Conservation (phyloP, 2,329 filamentous ascomycete species). For the Paraphaeosphaeria minitans region DNA sequence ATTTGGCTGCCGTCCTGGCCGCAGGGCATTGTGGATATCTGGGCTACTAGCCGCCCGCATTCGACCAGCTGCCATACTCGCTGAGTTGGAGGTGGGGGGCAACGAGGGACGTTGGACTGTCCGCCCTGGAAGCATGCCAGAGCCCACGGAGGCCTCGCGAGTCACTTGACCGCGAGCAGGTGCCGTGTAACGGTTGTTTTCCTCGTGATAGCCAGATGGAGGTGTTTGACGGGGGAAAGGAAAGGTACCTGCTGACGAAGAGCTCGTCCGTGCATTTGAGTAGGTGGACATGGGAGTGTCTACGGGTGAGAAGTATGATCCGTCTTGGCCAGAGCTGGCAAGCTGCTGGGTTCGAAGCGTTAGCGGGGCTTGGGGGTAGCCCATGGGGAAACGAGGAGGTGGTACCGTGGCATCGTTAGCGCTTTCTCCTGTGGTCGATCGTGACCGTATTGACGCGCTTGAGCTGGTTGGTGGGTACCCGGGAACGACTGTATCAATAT, state of each 20-base stretch:
- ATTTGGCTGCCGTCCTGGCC: constrained; percentile 63
- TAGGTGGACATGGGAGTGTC: constrained; percentile 73
- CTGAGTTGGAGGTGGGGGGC: constrained; percentile 65
- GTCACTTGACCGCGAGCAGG: constrained; percentile 79
- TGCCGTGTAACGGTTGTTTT: constrained; percentile 84
- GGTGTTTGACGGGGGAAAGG: constrained; percentile 78
- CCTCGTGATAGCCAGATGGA: constrained; percentile 70
- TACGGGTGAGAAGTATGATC: constrained; percentile 89
- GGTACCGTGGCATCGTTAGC: constrained; percentile 59
- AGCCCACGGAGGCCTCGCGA: constrained; percentile 70
- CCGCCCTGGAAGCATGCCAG: constrained; percentile 66
- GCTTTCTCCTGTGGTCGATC: constrained; percentile 77
- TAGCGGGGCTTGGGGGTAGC: constrained; percentile 60
- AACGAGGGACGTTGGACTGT: constrained; percentile 77
- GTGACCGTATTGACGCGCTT: constrained; percentile 73
- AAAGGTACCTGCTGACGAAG: constrained; percentile 74
- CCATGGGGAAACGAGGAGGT: constrained; percentile 74
- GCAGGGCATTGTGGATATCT: constrained; percentile 78
- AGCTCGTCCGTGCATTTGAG: constrained; percentile 68
- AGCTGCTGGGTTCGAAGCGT: constrained; percentile 70
- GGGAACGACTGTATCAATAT: constrained; percentile 45
- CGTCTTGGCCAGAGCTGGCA: constrained; percentile 71
- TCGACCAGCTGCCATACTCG: constrained; percentile 65
- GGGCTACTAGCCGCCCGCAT: constrained; percentile 93
- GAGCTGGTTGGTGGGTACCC: constrained; percentile 65